Conservation (phyloP, 768 basidiomycete species). For the Leccinum variicolor region DNA sequence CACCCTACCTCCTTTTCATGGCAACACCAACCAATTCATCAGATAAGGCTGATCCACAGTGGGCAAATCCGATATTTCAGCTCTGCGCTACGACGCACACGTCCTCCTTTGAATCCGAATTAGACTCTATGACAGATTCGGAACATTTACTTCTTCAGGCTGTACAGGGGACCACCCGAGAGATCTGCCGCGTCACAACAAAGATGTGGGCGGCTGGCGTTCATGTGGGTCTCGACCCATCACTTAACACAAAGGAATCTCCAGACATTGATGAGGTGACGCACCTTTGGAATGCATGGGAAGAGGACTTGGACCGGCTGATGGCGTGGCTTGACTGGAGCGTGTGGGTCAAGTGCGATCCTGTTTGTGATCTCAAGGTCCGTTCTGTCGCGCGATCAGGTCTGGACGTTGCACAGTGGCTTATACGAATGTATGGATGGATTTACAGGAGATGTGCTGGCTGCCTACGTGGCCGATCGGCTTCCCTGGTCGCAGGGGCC, state of each 20-base stretch:
- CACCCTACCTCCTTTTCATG: constrained; percentile 25
- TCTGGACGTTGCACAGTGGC: no score
- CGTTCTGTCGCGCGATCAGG: constrained; percentile 5
- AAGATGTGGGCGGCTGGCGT: constrained; percentile 46
- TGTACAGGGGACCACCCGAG: constrained; percentile 35
- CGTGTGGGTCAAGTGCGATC: constrained; percentile 46
- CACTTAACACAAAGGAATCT: constrained; percentile 1
- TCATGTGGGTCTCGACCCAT: constrained; percentile 14
- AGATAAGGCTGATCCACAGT: constrained; percentile 7
- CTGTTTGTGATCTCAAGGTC: constrained; percentile 45
- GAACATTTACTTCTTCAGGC: constrained; percentile 27
- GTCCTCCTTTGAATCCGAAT: neutral
- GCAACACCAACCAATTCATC: constrained; percentile 5
- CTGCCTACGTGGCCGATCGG: constrained; percentile 24
- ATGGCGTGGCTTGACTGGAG: constrained; percentile 55
- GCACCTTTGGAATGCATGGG: constrained; percentile 32
- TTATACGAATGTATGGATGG: neutral
- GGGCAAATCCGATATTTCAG: constrained; percentile 31
- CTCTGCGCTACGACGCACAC: constrained; percentile 31
- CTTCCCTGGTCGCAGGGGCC: constrained; percentile 1
- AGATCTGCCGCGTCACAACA: constrained; percentile 46
- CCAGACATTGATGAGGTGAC: constrained; percentile 1
- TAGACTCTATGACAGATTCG: constrained; percentile 22
- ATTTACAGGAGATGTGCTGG: constrained; percentile 24
- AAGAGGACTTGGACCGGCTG: constrained; percentile 29